A percentile compares a stretch with the other conserved stretches of the same genome.
These are phyloP conservation scores for Cucumis sativus DNA, from an alignment of 306 rosid genomes.

Conservation along the genomic window Cucumber_9930_V3 NC_026659.2:168501-169000, in stretches of 20 bases:
- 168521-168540: constrained; percentile 40
- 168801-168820: constrained; percentile 71
- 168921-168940: constrained; percentile 62
- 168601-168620: constrained; percentile 45
- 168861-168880: constrained; percentile 66
- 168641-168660: constrained; percentile 52
- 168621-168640: constrained; percentile 23
- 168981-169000: constrained; percentile 16
- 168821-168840: constrained; percentile 90
- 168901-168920: constrained; percentile 56
- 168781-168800: constrained; percentile 69
- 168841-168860: constrained; percentile 74
- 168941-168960: constrained; percentile 76
- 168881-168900: constrained; percentile 73
- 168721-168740: constrained; percentile 37
- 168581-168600: constrained; percentile 86
- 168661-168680: constrained; percentile 64
- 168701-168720: constrained; percentile 48
- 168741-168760: constrained; percentile 76
- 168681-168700: constrained; percentile 49
- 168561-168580: constrained; percentile 66
- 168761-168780: constrained; percentile 77
- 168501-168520: constrained; percentile 63
- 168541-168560: constrained; percentile 77
- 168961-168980: constrained; percentile 59